Percentiles rank a stretch among this genome's conserved stretches.
phyloP scores from a whole-genome alignment of 2,329 filamentous ascomycete genomes.

The Alternaria dauci region DNA sequence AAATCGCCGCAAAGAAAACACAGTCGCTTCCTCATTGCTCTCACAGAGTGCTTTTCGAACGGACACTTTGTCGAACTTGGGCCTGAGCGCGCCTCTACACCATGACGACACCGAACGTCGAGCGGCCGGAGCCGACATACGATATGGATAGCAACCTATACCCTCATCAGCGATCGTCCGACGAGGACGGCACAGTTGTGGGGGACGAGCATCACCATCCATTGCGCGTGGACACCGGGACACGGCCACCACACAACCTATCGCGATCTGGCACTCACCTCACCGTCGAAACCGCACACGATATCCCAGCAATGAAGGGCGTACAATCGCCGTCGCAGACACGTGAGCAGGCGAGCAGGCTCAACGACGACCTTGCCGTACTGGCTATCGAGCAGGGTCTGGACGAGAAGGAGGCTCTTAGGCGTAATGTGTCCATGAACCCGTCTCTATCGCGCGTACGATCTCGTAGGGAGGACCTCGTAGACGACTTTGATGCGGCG shows the following conservation, averaged over 20 bases:
- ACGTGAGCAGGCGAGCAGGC: constrained; percentile 66
- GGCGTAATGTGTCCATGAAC: constrained; percentile 46
- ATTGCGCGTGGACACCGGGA: constrained; percentile 21
- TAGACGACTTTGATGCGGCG: constrained; percentile 72
- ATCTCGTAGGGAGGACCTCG: constrained; percentile 63
- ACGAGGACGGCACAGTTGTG: constrained; percentile 51
- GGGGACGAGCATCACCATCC: constrained; percentile 44
- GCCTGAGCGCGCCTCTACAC: constrained; percentile 15
- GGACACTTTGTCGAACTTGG: background rate
- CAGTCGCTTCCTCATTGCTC: constrained; percentile 1
- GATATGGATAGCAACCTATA: constrained; percentile 41
- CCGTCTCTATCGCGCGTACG: constrained; percentile 61
- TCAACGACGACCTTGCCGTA: constrained; percentile 72
- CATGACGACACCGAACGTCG: constrained; percentile 49
- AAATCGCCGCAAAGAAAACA: background rate
- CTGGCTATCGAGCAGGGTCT: constrained; percentile 70
- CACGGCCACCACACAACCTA: constrained; percentile 21
- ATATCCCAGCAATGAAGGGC: constrained; percentile 34
- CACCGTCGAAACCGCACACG: constrained; percentile 57
- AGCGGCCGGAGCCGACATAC: constrained; percentile 50
- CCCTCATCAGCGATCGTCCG: constrained; percentile 46
- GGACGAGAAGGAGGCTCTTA: constrained; percentile 53
- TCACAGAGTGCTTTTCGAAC: background rate
- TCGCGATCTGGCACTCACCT: constrained; percentile 55
- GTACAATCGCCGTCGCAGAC: constrained; percentile 62